Conservation (phyloP, 2,329 filamentous ascomycete species). For the Exophiala sp. region DNA sequence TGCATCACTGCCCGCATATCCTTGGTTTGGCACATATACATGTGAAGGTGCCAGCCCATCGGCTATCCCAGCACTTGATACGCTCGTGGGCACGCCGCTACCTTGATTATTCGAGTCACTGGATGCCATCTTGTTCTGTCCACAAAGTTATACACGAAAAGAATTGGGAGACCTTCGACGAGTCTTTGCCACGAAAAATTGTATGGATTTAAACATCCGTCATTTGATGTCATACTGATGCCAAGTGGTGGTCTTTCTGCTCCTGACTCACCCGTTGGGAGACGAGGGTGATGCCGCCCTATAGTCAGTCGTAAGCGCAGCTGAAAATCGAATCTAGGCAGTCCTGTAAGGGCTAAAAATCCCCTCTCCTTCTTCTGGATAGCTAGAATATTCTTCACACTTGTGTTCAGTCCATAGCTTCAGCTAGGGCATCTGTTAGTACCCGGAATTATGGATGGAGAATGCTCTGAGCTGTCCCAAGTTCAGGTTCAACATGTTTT, state of each 20-base stretch:
- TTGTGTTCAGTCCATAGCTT: too few relatives aligned
- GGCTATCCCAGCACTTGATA: slow-evolving; percentile 33
- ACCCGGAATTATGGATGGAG: too few relatives aligned
- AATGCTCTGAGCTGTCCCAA: too few relatives aligned
- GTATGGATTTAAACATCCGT: not conserved
- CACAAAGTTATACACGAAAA: not conserved
- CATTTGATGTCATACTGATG: slow-evolving; percentile 1
- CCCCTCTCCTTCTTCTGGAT: too few relatives aligned
- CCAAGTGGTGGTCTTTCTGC: not conserved
- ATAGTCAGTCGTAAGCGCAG: not conserved
- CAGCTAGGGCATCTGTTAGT: too few relatives aligned
- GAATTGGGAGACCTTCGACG: not conserved
- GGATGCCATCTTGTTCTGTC: not conserved
- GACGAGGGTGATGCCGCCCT: too few relatives aligned
- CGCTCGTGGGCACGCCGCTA: not conserved
- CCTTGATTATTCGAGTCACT: not conserved
- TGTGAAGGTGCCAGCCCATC: slow-evolving; percentile 47
- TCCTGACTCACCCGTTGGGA: too few relatives aligned
- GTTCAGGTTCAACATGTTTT: not conserved
- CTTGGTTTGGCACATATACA: slow-evolving; percentile 48
- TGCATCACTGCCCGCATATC: slow-evolving; percentile 41
- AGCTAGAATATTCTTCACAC: too few relatives aligned
- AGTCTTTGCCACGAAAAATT: not conserved
- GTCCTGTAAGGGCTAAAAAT: not conserved
- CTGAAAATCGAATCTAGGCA: not conserved